Conservation (phyloP, 2,329 filamentous ascomycete species). For the Penicillium sp. region DNA sequence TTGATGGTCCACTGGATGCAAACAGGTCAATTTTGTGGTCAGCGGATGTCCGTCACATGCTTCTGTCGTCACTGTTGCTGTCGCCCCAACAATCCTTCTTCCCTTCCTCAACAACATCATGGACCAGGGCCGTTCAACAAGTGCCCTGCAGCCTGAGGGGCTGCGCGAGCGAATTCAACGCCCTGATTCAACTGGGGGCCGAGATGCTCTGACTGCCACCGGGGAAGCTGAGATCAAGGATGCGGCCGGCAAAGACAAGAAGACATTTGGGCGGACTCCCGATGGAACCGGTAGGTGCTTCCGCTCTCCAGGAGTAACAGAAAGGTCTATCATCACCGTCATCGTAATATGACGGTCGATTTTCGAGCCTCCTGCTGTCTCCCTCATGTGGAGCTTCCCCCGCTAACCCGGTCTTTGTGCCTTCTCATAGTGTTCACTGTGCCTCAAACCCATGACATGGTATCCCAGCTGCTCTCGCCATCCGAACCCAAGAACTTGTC, state of each 20-base stretch:
- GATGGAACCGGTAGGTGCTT: constrained; percentile 78
- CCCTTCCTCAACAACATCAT: constrained; percentile 34
- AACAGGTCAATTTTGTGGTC: constrained; percentile 20
- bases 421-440: constrained; percentile 81
- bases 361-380: not conserved
- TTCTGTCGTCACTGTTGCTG: constrained; percentile 22
- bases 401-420: constrained; percentile 23
- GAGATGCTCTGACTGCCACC: constrained; percentile 45
- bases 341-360: not conserved
- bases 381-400: constrained; percentile 12
- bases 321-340: not conserved
- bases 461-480: constrained; percentile 92
- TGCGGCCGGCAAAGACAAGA: constrained; percentile 62
- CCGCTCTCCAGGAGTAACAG: constrained; percentile 4
- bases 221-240: constrained; percentile 48
- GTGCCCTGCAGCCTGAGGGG: constrained; percentile 42
- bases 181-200: constrained; percentile 50
- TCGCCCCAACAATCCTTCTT: constrained; percentile 18
- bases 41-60: constrained; percentile 29
- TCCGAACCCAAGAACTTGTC: constrained; percentile 94
- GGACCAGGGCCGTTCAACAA: constrained; percentile 45
- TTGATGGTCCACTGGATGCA: constrained; percentile 10
- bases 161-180: constrained; percentile 54
- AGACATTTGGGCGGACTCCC: constrained; percentile 88
- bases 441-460: constrained; percentile 97